Percentiles rank a stretch among this genome's conserved stretches.
Evolutionary conservation across 2,329 filamentous ascomycete genomes (phyloP).

Genomic region (Nannizzia gypsea): DNA sequence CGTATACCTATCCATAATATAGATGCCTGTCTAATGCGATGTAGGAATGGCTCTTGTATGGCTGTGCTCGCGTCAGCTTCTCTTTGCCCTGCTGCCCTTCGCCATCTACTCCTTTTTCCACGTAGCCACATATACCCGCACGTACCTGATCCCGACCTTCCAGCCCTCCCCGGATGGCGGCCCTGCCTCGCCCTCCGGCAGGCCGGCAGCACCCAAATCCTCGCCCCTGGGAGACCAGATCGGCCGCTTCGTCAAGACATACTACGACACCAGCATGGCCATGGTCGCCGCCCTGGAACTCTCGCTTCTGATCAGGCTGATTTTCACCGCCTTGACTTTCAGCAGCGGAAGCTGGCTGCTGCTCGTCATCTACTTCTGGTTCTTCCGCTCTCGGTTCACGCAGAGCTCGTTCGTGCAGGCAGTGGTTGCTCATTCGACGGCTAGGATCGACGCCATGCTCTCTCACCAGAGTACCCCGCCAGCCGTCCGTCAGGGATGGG

Average conservation of each 20-base stretch:
- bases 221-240: conserved; percentile 67
- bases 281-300: conserved; percentile 85
- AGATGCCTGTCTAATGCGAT: background rate
- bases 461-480: conserved; percentile 81
- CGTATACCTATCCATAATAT: conserved; percentile 12
- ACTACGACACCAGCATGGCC: conserved; percentile 94
- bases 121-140: conserved; percentile 89
- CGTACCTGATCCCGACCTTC: conserved; percentile 81
- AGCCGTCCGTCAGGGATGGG: conserved; percentile 67
- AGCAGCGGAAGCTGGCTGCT: conserved; percentile 84
- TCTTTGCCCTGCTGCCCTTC: conserved; percentile 84
- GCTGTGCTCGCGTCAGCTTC: conserved; percentile 82
- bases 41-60: conserved; percentile 86
- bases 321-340: conserved; percentile 75
- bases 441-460: conserved; percentile 67
- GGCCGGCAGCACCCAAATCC: conserved; percentile 34
- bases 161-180: conserved; percentile 52
- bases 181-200: conserved; percentile 45
- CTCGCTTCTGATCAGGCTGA: conserved; percentile 68
- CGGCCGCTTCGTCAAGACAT: conserved; percentile 89
- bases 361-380: conserved; percentile 72
- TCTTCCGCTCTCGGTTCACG: conserved; percentile 77
- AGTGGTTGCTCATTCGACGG: conserved; percentile 59
- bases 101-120: conserved; percentile 97
- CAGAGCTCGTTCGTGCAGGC: conserved; percentile 91